These are phyloP conservation scores for Dendrocalamus sinicus DNA, from an alignment of 176 grass and related monocot species.

Conservation along the genomic window DNA sequence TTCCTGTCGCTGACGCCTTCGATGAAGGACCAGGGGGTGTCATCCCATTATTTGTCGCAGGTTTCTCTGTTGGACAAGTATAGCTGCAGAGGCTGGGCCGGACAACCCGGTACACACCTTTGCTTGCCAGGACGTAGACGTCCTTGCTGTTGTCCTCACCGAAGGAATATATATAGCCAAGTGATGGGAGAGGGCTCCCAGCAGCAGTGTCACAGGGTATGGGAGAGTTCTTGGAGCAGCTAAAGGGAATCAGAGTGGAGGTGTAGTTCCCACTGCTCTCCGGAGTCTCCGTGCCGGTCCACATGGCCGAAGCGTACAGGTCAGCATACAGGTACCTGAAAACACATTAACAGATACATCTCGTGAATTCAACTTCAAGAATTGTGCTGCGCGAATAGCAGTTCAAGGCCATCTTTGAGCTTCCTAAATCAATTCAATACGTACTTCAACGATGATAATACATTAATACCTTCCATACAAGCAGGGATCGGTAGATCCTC, in stretches of 20 bases:
- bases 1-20: slow-evolving; percentile 27
- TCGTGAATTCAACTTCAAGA: background rate
- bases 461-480: slow-evolving; percentile 76
- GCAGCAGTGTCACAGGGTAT: slow-evolving; percentile 51
- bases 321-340: slow-evolving; percentile 78
- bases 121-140: slow-evolving; percentile 62
- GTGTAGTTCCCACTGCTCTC: slow-evolving; percentile 68
- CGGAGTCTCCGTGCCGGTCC: slow-evolving; percentile 71
- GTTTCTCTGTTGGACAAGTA: slow-evolving; percentile 59
- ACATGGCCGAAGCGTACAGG: slow-evolving; percentile 66
- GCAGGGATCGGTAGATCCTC: slow-evolving; percentile 72
- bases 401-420: background rate
- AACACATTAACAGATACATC: slow-evolving; percentile 5
- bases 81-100: slow-evolving; percentile 77
- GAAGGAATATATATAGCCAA: slow-evolving; percentile 78
- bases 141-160: slow-evolving; percentile 90
- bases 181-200: slow-evolving; percentile 61
- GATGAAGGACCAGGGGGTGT: slow-evolving; percentile 38
- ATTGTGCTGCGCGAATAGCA: background rate
- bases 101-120: slow-evolving; percentile 80
- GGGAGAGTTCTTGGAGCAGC: slow-evolving; percentile 65
- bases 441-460: background rate
- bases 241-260: slow-evolving; percentile 53
- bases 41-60: slow-evolving; percentile 34
- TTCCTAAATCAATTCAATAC: background rate